Percentiles rank a stretch among this genome's conserved stretches.
phyloP scores from a whole-genome alignment of 2,329 filamentous ascomycete species.

The Fusarium temperatum region DNA sequence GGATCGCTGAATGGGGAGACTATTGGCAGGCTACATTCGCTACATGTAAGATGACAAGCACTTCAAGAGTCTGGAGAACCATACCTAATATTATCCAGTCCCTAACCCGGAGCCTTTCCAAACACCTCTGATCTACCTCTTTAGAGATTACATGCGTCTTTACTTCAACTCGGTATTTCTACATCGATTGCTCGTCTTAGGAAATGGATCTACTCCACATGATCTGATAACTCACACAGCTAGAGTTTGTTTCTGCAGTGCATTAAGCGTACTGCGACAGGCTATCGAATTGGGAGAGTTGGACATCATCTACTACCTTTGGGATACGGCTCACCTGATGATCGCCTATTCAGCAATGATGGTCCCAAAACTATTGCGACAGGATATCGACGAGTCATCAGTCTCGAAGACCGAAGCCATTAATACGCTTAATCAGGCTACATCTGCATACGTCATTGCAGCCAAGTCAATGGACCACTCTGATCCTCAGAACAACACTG shows the following conservation, averaged over 20 bases:
- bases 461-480: neutral
- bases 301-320: neutral
- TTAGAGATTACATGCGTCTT: neutral
- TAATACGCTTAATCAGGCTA: neutral
- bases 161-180: neutral
- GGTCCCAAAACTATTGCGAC: neutral
- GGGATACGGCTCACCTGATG: neutral
- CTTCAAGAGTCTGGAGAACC: neutral
- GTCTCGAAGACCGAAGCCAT: neutral
- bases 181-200: neutral
- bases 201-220: rapidly evolving
- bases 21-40: neutral
- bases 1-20: neutral
- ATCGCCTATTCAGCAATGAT: neutral
- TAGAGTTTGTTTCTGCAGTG: neutral
- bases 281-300: neutral
- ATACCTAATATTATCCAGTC: neutral
- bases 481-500: neutral
- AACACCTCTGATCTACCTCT: neutral
- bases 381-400: neutral
- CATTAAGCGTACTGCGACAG: neutral
- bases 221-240: neutral
- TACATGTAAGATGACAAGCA: neutral
- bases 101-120: neutral
- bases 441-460: neutral